Base-by-base conservation (phyloP, 1,284 basidiomycete genomes). In the Malassezia yamatoensis region DNA sequence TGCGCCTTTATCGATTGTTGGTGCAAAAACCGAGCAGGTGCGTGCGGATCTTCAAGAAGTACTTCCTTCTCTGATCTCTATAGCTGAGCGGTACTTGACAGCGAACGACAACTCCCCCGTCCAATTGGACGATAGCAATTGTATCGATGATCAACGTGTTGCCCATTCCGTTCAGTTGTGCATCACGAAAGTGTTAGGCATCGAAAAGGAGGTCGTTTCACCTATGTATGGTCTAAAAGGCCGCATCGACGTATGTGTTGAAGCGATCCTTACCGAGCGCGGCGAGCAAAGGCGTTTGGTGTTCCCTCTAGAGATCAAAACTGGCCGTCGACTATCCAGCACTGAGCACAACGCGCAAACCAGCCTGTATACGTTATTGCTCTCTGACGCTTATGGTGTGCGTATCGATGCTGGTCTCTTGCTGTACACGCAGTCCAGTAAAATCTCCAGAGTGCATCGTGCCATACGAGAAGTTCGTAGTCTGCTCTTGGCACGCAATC, bases 121-220 rank as follows among this genome's bases (percentile, higher is more conserved):
- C 13, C 18, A 35, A 29, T 36, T 34, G 8, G 16, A 32, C 33
- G 42, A 13, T n/a, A n/a, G n/a, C n/a, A n/a, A n/a, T n/a, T n/a
- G 24, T 15, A 34, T 54, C 5, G 41, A 43, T 12, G 58, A 54
- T 24, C 39, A 15, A 1, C 37, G 53, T 5, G 38, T 37, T 5
- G 47, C 51, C 11, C 7, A 49, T 1, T 49, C 38, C 10, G 41
- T 60, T 7, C 53, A 56, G 21, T 44, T 68, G 10, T 48, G 59
- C 9, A 46, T 68, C 13, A 61, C 55, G 20, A 63, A 64, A 4
- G 60, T 74, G 33, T 61, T 67, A 12, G 90, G 90, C 56, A 81
- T 94, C 39, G 94, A 98, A 78, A 93, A 98, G 74, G 91, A 96
- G 64, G 93, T 98, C 59, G 94, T 89, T 86, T 91, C 88, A 0